phyloP scores from a whole-genome alignment of 2,329 filamentous ascomycete genomes.

The Chrysosphaeria jannelii region DNA sequence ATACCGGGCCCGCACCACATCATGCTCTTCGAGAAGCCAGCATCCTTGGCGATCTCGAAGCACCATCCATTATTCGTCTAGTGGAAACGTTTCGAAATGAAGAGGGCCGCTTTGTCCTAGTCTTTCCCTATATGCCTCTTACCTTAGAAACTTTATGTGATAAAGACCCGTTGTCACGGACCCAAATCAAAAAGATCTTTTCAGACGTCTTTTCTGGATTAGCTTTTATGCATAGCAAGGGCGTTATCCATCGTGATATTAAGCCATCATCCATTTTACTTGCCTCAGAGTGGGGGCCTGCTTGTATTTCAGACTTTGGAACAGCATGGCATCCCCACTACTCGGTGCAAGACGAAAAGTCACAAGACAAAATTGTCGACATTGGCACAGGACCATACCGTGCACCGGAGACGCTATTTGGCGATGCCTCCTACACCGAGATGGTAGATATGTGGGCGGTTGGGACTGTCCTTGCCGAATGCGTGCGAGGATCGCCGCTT shows the following conservation, averaged over 20 bases:
- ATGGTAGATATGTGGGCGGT: constrained; percentile 71
- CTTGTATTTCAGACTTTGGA: constrained; percentile 70
- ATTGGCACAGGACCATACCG: constrained; percentile 83
- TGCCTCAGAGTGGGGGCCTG: constrained; percentile 32
- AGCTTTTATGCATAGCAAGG: constrained; percentile 34
- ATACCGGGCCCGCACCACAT: constrained; percentile 47
- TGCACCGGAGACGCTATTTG: constrained; percentile 69
- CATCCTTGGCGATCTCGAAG: constrained; percentile 26
- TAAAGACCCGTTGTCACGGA: constrained; percentile 6
- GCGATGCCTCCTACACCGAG: constrained; percentile 38
- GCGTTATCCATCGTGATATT: constrained; percentile 75
- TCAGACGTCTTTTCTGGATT: constrained; percentile 41
- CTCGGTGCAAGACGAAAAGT: constrained; percentile 23
- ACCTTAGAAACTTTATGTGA: constrained; percentile 41
- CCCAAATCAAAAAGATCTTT: constrained; percentile 17
- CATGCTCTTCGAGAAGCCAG: constrained; percentile 52
- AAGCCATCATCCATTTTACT: constrained; percentile 79
- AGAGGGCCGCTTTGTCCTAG: constrained; percentile 41
- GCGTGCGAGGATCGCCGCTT: constrained; percentile 24
- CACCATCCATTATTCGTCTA: constrained; percentile 33
- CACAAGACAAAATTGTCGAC: constrained; percentile 51
- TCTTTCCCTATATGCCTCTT: constrained; percentile 57
- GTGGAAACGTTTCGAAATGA: constrained; percentile 45
- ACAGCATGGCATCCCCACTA: constrained; percentile 50
- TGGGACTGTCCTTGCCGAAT: constrained; percentile 63